A percentile compares a stretch with the other conserved stretches of the same genome.
Conservation (phyloP, 164 flowering plant species). For the Berberis thunbergii region DNA sequence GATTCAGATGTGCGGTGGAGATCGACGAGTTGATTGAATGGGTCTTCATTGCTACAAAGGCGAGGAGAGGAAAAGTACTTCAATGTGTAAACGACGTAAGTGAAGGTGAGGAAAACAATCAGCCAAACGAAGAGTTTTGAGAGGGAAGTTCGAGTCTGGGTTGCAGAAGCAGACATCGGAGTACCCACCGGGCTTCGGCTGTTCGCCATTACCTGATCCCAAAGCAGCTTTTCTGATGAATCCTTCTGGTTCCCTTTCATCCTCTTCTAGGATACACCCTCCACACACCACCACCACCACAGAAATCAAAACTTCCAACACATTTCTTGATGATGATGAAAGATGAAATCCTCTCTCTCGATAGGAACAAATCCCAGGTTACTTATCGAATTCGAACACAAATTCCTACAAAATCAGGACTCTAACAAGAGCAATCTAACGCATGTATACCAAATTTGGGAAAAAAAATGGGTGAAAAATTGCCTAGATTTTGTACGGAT, state of each 20-base stretch:
- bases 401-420: too few species aligned
- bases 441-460: too few species aligned
- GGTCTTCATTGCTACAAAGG: conserved; percentile 3
- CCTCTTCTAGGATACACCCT: background rate
- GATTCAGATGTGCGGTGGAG: conserved; percentile 1
- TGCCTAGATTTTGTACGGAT: too few species aligned
- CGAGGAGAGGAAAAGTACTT: conserved; percentile 38
- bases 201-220: conserved; percentile 43
- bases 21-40: background rate
- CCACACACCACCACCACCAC: background rate
- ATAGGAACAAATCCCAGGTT: too few species aligned
- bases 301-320: background rate
- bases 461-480: too few species aligned
- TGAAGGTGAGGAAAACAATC: conserved; percentile 49
- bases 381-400: too few species aligned
- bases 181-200: conserved; percentile 10
- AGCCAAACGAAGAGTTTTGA: conserved; percentile 51
- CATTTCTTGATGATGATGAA: background rate
- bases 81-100: conserved; percentile 64
- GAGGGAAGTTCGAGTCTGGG: conserved; percentile 10
- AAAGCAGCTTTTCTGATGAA: conserved; percentile 34
- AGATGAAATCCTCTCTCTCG: too few species aligned
- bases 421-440: too few species aligned
- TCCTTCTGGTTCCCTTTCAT: conserved; percentile 25
- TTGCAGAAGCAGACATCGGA: conserved; percentile 8